Base-by-base conservation (phyloP, 2,329 filamentous ascomycete genomes). In the Cytospora mali region DNA sequence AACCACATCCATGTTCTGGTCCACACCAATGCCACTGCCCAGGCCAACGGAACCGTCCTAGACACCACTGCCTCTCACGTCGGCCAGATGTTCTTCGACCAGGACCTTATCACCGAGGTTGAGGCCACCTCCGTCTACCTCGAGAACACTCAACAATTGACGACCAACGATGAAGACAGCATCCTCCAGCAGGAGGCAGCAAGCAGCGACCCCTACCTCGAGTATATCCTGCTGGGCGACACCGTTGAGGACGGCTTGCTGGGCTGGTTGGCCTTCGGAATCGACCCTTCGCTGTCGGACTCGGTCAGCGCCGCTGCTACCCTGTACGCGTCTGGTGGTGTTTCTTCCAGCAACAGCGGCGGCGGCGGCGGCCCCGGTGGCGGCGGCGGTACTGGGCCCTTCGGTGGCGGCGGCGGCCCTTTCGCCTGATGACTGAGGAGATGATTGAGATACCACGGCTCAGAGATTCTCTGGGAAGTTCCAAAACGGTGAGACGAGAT, bases 61-160 rank as follows among this genome's bases (percentile, higher is more conserved):
- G 81, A 78, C 64, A 77, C 78, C 18, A 77, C 74, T 56, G 79
- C 84, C 62, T 80, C 82, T 9, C 86, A 89, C 74, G 79, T 88
- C 46, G 86, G 87, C 21, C 87, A 90, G 71, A 70, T 87, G 56
- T 89, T 86, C 79, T 86, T 87, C 71, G 85, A 88, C 71, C 82
- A 88, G 70, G 76, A 78, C 66, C 80, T 89, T 11, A 80, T 85
- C 67, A 68, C 69, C 28, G 66, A 75, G 46, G 83, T 88, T 60
- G 81, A 86, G 65, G 71, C 72, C 11, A 75, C 74, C 1, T 63
- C 70, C 0, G 81, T 82, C 0, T 85, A 85, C 72, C 72, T 64
- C 6, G 71, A 71, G 61, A 84, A 85, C 73, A 77, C 74, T 0
- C 76, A 82, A 64, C 57, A 66, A 0, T 60, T 82, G 23, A 86